phyloP scores from a whole-genome alignment of 306 rosid species.

The Medicago truncatula region MtrunA17r5.0-ANR NC_053048.1:45164501-45165000 shows the following conservation, averaged over 20 bases:
- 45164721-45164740: slow-evolving; percentile 52
- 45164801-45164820: slow-evolving; percentile 88
- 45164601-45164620: neutral
- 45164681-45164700: slow-evolving; percentile 77
- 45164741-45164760: slow-evolving; percentile 73
- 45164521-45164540: slow-evolving; percentile 67
- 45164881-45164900: slow-evolving; percentile 75
- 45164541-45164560: slow-evolving; percentile 90
- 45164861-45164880: slow-evolving; percentile 66
- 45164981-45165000: slow-evolving; percentile 83
- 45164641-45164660: neutral
- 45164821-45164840: slow-evolving; percentile 90
- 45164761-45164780: slow-evolving; percentile 95
- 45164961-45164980: slow-evolving; percentile 90
- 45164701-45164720: slow-evolving; percentile 66
- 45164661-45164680: slow-evolving; percentile 74
- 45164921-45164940: slow-evolving; percentile 89
- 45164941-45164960: slow-evolving; percentile 97
- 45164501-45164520: slow-evolving; percentile 87
- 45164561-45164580: slow-evolving; percentile 83
- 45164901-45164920: slow-evolving; percentile 87
- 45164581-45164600: slow-evolving; percentile 81
- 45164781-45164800: slow-evolving; percentile 86
- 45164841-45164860: slow-evolving; percentile 81
- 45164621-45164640: neutral